Evolutionary conservation across 805 yeast genomes (phyloP).

Genomic region (Sungouiozyma ichnusensis): DNA sequence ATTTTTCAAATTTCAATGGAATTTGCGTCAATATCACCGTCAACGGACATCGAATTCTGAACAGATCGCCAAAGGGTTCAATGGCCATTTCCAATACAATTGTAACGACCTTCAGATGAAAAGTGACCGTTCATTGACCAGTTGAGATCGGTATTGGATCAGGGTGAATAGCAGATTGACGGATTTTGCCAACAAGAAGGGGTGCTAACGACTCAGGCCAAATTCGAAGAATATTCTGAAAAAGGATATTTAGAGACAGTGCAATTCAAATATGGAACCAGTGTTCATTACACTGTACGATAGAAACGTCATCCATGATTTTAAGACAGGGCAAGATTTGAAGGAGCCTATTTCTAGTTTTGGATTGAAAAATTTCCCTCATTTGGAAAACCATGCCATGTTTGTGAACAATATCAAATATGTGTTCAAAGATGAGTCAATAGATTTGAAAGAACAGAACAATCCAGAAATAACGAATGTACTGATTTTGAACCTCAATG

Average conservation of each 20-base stretch:
- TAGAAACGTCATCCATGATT: constrained; percentile 9
- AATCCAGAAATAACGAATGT: constrained; percentile 19
- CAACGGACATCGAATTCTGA: neutral
- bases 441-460: constrained; percentile 3
- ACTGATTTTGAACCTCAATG: constrained; percentile 17
- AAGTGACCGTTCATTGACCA: too few relatives aligned
- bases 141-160: too few relatives aligned
- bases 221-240: too few relatives aligned
- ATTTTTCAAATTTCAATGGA: neutral
- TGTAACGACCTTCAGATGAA: too few relatives aligned
- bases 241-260: too few relatives aligned
- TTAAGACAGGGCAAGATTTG: neutral
- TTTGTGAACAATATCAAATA: constrained; percentile 24
- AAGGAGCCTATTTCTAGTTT: too few relatives aligned
- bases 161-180: too few relatives aligned
- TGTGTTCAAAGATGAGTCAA: constrained; percentile 26
- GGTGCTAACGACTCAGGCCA: too few relatives aligned
- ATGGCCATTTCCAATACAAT: too few relatives aligned
- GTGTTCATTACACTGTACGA: constrained; percentile 15
- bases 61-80: neutral
- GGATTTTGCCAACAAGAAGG: too few relatives aligned
- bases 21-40: neutral
- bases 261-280: constrained; percentile 9
- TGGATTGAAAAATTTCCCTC: neutral
- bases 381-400: constrained; percentile 5